Conservation (phyloP, 768 basidiomycete genomes). For the Lyophyllum semitale region DNA sequence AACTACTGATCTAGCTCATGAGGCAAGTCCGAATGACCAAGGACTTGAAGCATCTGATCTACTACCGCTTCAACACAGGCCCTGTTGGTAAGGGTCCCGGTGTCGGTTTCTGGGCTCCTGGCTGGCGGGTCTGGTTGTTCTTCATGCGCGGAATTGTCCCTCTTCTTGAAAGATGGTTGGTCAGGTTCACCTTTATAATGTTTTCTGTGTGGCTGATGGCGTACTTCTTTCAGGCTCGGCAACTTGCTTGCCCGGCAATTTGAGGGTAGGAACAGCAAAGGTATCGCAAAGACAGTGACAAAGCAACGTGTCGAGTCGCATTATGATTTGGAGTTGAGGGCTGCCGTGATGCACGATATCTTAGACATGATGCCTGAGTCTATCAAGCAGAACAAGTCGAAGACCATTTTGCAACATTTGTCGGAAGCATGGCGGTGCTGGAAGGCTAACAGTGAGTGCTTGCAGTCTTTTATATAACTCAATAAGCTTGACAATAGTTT, state of each 20-base stretch:
- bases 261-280: slow-evolving; percentile 96
- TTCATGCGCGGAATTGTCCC: slow-evolving; percentile 99
- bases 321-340: slow-evolving; percentile 95
- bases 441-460: slow-evolving; percentile 82
- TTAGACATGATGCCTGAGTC: slow-evolving; percentile 99
- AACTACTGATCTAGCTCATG: slow-evolving; percentile 68
- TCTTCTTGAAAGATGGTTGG: slow-evolving; percentile 89
- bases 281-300: slow-evolving; percentile 96
- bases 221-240: slow-evolving; percentile 59
- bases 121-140: slow-evolving; percentile 99
- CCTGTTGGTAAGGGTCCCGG: slow-evolving; percentile 99
- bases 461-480: background rate
- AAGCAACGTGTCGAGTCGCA: slow-evolving; percentile 99
- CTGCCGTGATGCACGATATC: slow-evolving; percentile 99
- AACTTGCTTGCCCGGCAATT: slow-evolving; percentile 98
- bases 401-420: slow-evolving; percentile 96
- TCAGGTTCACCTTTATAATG: background rate
- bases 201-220: background rate
- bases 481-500: slow-evolving; percentile 1
- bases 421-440: slow-evolving; percentile 99
- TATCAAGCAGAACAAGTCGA: slow-evolving; percentile 99
- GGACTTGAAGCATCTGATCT: slow-evolving; percentile 97
- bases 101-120: slow-evolving; percentile 99
- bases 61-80: slow-evolving; percentile 99
- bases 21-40: slow-evolving; percentile 99